phyloP scores from a whole-genome alignment of 202 grass and related monocot species.

The Sporobolus alterniflorus region DNA sequence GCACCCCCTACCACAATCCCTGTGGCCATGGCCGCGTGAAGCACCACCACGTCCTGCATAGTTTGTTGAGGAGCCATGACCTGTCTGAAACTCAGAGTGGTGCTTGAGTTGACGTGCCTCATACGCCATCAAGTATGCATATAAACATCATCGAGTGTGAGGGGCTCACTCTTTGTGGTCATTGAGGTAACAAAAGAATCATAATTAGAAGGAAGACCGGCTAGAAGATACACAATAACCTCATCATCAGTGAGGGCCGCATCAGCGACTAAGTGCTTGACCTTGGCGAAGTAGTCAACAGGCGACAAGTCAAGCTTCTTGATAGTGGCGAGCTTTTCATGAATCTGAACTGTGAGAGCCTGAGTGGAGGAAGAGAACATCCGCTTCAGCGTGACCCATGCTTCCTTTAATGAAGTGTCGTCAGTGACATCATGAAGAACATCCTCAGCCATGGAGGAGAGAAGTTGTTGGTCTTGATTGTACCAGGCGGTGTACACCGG shows the following conservation, averaged over 20 bases:
- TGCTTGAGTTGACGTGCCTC: too few relatives aligned
- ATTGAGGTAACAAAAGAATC: too few relatives aligned
- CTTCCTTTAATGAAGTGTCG: neutral
- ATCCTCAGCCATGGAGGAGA: neutral
- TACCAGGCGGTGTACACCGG: too few relatives aligned
- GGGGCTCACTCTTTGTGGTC: too few relatives aligned
- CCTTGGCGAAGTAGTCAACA: neutral
- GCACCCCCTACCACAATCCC: too few relatives aligned
- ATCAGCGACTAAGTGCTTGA: neutral
- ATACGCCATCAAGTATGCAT: too few relatives aligned
- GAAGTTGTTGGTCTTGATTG: neutral
- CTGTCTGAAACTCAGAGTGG: too few relatives aligned
- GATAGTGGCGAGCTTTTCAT: neutral
- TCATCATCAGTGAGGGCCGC: neutral
- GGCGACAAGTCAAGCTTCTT: neutral
- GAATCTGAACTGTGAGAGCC: neutral
- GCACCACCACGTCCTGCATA: too few relatives aligned
- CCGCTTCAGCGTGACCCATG: neutral
- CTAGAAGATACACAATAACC: neutral
- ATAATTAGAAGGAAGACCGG: neutral
- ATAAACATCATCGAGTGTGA: too few relatives aligned
- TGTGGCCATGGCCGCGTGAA: too few relatives aligned
- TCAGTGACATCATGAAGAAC: neutral
- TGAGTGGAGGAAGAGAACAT: neutral
- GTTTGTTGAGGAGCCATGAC: too few relatives aligned